Evolutionary conservation across 139 green algal species (phyloP).

Genomic region (Micractinium sp.): DNA sequence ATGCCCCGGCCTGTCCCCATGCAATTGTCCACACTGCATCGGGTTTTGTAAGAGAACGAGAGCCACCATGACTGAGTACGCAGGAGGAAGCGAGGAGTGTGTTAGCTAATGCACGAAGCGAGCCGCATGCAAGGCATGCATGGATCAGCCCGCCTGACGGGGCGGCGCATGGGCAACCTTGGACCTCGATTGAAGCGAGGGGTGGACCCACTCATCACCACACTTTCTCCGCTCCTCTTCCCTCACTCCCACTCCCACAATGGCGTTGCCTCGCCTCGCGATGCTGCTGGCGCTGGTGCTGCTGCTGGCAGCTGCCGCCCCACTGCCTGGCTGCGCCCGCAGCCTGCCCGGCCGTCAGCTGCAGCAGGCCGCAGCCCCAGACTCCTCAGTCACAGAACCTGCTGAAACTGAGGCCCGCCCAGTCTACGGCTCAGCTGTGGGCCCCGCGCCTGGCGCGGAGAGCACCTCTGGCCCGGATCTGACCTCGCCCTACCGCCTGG

Average conservation of each 20-base stretch:
- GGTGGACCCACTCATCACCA: too few relatives aligned
- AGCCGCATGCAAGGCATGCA: too few relatives aligned
- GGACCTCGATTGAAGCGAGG: too few relatives aligned
- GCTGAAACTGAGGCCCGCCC: not conserved
- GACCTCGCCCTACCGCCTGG: slow-evolving; percentile 1
- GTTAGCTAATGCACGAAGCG: too few relatives aligned
- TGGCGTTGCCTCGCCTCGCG: not conserved
- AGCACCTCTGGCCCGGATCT: not conserved
- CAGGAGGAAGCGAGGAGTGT: too few relatives aligned
- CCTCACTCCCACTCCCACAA: not conserved
- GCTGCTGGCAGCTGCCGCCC: not conserved
- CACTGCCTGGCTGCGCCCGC: not conserved
- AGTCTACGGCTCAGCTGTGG: not conserved
- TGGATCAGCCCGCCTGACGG: too few relatives aligned
- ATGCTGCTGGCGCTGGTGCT: not conserved
- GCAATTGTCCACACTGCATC: too few relatives aligned
- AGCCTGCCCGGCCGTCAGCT: not conserved
- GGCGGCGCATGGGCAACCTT: too few relatives aligned
- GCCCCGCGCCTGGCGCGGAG: not conserved
- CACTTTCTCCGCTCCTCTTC: not conserved
- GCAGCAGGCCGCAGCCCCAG: not conserved
- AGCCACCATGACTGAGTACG: too few relatives aligned
- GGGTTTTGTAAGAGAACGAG: too few relatives aligned
- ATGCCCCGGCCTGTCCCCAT: too few relatives aligned
- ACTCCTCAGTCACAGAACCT: not conserved